These are phyloP conservation scores for Apostasia ramifera DNA, from an alignment of 106 monocot genomes.

Conservation along the genomic window DNA sequence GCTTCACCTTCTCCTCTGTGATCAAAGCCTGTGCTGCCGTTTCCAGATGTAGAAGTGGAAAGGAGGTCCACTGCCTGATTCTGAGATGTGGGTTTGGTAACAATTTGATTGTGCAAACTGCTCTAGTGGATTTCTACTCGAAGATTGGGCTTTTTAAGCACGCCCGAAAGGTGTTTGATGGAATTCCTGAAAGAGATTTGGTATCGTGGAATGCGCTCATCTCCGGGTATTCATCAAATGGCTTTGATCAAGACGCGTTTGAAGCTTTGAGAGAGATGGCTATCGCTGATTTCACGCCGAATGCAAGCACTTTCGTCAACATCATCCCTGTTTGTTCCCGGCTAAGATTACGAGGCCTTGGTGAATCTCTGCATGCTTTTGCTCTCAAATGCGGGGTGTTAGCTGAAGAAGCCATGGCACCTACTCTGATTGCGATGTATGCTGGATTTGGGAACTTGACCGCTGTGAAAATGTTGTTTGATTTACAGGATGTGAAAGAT, in stretches of 20 bases:
- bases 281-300: constrained; percentile 24
- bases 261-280: constrained; percentile 25
- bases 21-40: constrained; percentile 52
- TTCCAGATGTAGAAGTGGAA: constrained; percentile 11
- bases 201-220: constrained; percentile 61
- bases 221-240: constrained; percentile 44
- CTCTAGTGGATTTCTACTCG: constrained; percentile 58
- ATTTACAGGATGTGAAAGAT: constrained; percentile 16
- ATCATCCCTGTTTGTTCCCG: constrained; percentile 21
- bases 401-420: constrained; percentile 18
- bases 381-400: constrained; percentile 40
- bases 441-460: constrained; percentile 21
- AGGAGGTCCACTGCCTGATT: constrained; percentile 38
- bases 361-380: constrained; percentile 37
- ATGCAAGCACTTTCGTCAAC: constrained; percentile 36
- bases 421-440: constrained; percentile 66
- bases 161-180: constrained; percentile 48
- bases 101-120: constrained; percentile 39
- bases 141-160: constrained; percentile 26
- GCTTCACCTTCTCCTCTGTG: constrained; percentile 54
- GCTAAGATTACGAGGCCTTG: not conserved
- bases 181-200: constrained; percentile 44
- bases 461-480: constrained; percentile 32
- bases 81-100: constrained; percentile 30
- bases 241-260: constrained; percentile 25